phyloP scores from a whole-genome alignment of 768 basidiomycete species.

The Grammothele lineata region DNA sequence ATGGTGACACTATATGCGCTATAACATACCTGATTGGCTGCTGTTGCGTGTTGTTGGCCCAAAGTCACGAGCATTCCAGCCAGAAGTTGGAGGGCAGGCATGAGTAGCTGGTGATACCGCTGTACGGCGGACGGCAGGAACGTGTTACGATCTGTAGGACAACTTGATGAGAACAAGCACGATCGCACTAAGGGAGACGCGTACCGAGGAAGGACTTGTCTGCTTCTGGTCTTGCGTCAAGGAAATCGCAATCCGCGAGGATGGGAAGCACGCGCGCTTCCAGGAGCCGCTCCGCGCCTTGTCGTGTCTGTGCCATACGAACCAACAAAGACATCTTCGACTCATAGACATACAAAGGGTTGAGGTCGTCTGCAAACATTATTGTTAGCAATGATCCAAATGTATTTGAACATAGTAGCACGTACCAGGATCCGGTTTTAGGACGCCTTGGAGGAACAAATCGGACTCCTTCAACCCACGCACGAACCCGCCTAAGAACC shows the following conservation, averaged over 20 bases:
- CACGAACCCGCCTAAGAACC: conserved; percentile 79
- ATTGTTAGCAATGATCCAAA: neutral
- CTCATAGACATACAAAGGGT: conserved; percentile 91
- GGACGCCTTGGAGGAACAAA: conserved; percentile 61
- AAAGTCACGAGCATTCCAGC: conserved; percentile 75
- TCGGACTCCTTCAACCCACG: conserved; percentile 83
- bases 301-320: conserved; percentile 75
- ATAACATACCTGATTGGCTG: conserved; percentile 58
- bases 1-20: neutral
- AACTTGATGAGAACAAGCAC: neutral
- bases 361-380: conserved; percentile 65
- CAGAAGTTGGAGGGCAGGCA: conserved; percentile 82
- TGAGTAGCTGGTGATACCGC: conserved; percentile 86
- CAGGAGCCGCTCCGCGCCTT: conserved; percentile 81
- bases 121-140: conserved; percentile 86
- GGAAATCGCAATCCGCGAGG: conserved; percentile 80
- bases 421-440: conserved; percentile 87
- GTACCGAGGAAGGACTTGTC: conserved; percentile 80
- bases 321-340: conserved; percentile 89
- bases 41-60: conserved; percentile 62
- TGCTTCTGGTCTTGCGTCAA: conserved; percentile 80
- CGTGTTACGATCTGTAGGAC: conserved; percentile 63
- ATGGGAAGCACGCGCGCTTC: conserved; percentile 72
- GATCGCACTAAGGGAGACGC: conserved; percentile 12
- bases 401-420: neutral